phyloP scores from a whole-genome alignment of 1,139 yeast species.

The Zygoascus sp. region DNA sequence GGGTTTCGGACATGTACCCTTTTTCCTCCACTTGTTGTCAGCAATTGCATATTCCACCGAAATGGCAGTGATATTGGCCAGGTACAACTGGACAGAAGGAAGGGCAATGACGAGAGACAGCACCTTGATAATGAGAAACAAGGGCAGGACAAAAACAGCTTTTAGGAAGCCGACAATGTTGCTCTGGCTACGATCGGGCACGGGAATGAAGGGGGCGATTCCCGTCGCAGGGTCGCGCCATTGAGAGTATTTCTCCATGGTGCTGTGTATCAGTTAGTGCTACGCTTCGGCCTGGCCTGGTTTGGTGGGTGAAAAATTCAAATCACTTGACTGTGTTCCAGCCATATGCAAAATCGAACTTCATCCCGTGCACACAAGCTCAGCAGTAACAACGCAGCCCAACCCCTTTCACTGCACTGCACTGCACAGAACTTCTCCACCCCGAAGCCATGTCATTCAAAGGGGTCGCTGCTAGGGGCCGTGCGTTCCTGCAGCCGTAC shows the following conservation, averaged over 20 bases:
- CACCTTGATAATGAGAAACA: conserved; percentile 4
- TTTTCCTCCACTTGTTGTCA: conserved; percentile 12
- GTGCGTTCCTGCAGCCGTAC: conserved; percentile 59
- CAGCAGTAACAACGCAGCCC: no score
- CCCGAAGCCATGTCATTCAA: conserved; percentile 79
- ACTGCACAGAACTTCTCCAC: no score
- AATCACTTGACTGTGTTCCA: no score
- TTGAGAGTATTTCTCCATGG: conserved; percentile 40
- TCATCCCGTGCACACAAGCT: no score
- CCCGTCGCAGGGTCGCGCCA: conserved; percentile 42
- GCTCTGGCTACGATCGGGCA: conserved; percentile 15
- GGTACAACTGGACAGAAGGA: conserved; percentile 21
- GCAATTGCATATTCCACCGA: conserved; percentile 6
- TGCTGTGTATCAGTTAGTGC: neutral
- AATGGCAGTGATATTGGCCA: conserved; percentile 1
- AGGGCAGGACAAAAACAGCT: conserved; percentile 7
- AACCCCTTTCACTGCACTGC: no score
- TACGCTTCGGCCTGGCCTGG: no score
- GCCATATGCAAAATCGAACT: neutral
- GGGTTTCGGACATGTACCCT: conserved; percentile 20
- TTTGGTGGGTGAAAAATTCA: no score
- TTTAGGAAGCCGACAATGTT: conserved; percentile 10
- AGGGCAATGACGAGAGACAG: conserved; percentile 19
- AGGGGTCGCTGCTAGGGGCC: conserved; percentile 70
- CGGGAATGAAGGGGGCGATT: conserved; percentile 38